These are phyloP conservation scores for Suillus tomentosus DNA, from an alignment of 768 basidiomycete genomes.

Conservation along the genomic window DNA sequence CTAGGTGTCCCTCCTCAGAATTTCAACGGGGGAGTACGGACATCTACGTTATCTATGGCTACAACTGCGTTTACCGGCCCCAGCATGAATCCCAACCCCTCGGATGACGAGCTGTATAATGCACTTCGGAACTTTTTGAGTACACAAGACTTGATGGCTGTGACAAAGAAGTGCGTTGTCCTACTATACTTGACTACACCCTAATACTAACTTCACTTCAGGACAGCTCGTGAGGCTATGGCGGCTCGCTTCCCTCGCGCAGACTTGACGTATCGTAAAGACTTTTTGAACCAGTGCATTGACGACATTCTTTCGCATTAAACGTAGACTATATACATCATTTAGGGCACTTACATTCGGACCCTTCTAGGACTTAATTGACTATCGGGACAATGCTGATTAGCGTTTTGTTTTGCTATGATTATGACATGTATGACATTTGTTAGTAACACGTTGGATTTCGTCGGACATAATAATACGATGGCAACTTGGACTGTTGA, in stretches of 20 bases:
- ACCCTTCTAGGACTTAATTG: slow-evolving; percentile 11
- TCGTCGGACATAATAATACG: slow-evolving; percentile 13
- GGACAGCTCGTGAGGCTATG: slow-evolving; percentile 66
- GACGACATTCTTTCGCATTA: slow-evolving; percentile 63
- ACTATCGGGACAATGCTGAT: not conserved
- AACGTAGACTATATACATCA: slow-evolving; percentile 26
- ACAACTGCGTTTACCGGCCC: slow-evolving; percentile 55
- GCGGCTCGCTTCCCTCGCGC: slow-evolving; percentile 67
- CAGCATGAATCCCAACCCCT: slow-evolving; percentile 55
- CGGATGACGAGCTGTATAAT: slow-evolving; percentile 59
- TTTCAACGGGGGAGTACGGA: slow-evolving; percentile 36
- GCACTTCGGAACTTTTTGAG: slow-evolving; percentile 59
- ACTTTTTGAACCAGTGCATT: slow-evolving; percentile 69
- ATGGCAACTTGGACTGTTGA: slow-evolving; percentile 20
- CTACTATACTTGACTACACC: not conserved
- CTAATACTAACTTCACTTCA: slow-evolving; percentile 23
- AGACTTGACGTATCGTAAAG: slow-evolving; percentile 54
- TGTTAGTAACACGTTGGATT: slow-evolving; percentile 12
- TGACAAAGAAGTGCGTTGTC: slow-evolving; percentile 61
- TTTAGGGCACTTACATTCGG: slow-evolving; percentile 9
- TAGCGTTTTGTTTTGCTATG: slow-evolving; percentile 1
- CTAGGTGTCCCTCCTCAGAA: slow-evolving; percentile 33
- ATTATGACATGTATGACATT: slow-evolving; percentile 1
- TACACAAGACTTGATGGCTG: slow-evolving; percentile 71
- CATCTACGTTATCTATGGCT: slow-evolving; percentile 63